phyloP scores from a whole-genome alignment of 768 basidiomycete genomes.

The Agrocybe pediades region DNA sequence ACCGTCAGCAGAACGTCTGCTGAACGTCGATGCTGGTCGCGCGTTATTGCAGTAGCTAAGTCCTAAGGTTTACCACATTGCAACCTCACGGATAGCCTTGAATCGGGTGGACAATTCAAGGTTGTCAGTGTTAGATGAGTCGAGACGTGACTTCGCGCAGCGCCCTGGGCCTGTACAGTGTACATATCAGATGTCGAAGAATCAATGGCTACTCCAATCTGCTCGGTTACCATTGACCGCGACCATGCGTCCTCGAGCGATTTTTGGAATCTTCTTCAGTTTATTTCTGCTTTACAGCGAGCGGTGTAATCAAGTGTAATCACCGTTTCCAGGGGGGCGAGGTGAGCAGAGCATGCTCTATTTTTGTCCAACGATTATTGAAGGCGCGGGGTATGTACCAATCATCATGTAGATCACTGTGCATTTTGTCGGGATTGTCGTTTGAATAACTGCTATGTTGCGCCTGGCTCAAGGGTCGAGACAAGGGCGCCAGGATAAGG shows the following conservation, averaged over 20 bases:
- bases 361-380: background rate
- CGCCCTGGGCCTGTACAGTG: no score
- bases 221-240: background rate
- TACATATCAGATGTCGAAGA: background rate
- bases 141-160: background rate
- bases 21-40: no score
- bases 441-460: no score
- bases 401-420: background rate
- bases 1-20: no score
- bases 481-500: no score
- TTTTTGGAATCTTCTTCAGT: background rate
- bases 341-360: background rate
- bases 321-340: background rate
- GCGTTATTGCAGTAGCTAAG: no score
- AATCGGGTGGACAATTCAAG: no score
- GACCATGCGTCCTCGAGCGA: background rate
- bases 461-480: no score
- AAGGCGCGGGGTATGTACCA: background rate
- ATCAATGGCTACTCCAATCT: background rate
- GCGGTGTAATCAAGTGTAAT: background rate
- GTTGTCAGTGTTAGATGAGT: background rate
- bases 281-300: background rate
- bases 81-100: no score
- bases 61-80: no score
- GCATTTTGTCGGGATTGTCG: no score